A percentile compares a stretch with the other conserved stretches of the same genome.
phyloP scores from a whole-genome alignment of 495 filamentous ascomycete genomes.

The Cercophora newfieldiana region DNA sequence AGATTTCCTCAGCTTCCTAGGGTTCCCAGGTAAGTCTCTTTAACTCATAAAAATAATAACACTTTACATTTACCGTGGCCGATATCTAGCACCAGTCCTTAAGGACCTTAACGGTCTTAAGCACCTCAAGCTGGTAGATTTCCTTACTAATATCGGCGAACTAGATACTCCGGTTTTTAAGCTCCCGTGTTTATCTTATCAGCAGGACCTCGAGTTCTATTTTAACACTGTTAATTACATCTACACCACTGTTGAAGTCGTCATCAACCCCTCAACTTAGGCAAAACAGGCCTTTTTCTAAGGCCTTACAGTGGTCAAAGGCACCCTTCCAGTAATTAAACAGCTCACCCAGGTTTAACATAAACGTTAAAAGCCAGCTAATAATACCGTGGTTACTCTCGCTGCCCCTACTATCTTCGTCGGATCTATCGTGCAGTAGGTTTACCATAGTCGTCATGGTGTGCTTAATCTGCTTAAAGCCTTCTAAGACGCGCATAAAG shows the following conservation, averaged over 20 bases:
- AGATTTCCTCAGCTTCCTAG: constrained; percentile 92
- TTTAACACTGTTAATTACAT: constrained; percentile 69
- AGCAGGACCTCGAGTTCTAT: constrained; percentile 69
- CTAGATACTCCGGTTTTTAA: constrained; percentile 66
- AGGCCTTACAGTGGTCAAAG: constrained; percentile 82
- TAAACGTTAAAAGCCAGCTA: constrained; percentile 75
- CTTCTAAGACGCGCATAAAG: constrained; percentile 89
- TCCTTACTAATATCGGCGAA: constrained; percentile 95
- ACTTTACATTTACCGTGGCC: constrained; percentile 82
- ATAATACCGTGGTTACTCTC: constrained; percentile 76
- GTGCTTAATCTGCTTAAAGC: constrained; percentile 95
- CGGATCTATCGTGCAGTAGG: no score
- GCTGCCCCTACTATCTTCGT: constrained; percentile 43
- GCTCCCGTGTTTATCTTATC: constrained; percentile 64
- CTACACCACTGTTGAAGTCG: constrained; percentile 88
- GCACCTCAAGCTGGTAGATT: constrained; percentile 92
- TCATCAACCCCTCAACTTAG: constrained; percentile 88
- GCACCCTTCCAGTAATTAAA: constrained; percentile 87
- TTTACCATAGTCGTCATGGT: constrained; percentile 56
- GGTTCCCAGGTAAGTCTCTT: constrained; percentile 76
- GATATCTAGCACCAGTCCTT: constrained; percentile 95
- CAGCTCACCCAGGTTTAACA: constrained; percentile 76
- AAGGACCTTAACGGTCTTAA: constrained; percentile 82
- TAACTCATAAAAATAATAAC: constrained; percentile 89
- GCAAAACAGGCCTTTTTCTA: constrained; percentile 68